phyloP scores from a whole-genome alignment of 495 filamentous ascomycete species.

The Aspergillus baeticus region DNA sequence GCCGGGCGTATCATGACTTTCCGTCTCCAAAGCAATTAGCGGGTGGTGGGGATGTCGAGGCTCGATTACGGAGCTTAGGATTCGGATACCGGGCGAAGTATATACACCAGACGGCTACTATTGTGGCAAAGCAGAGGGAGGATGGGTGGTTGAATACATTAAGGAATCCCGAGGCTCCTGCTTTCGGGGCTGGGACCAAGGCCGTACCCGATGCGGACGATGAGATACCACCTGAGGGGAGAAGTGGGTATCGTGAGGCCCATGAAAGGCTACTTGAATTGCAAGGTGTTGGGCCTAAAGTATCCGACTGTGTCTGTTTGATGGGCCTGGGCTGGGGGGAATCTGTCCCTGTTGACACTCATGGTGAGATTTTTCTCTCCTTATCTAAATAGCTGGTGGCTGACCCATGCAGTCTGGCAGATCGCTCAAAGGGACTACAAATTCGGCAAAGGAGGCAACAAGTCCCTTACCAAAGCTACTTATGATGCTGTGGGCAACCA shows the following conservation, averaged over 20 bases:
- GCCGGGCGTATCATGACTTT: slow-evolving; percentile 81
- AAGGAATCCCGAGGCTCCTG: slow-evolving; percentile 71
- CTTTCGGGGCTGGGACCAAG: slow-evolving; percentile 46
- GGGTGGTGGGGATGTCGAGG: slow-evolving; percentile 62
- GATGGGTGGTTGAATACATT: slow-evolving; percentile 74
- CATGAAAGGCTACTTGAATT: slow-evolving; percentile 77
- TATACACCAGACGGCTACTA: slow-evolving; percentile 77
- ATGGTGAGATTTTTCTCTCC: slow-evolving; percentile 54
- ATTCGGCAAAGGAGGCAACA: slow-evolving; percentile 81
- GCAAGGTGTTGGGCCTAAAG: slow-evolving; percentile 91
- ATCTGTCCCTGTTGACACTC: slow-evolving; percentile 92
- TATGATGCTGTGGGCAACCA: slow-evolving; percentile 89
- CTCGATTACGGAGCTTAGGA: slow-evolving; percentile 74
- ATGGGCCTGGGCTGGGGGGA: slow-evolving; percentile 99
- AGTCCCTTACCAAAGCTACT: slow-evolving; percentile 81
- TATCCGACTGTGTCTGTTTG: slow-evolving; percentile 92
- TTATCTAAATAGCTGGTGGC: background rate
- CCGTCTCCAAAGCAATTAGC: slow-evolving; percentile 71
- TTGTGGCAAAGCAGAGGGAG: slow-evolving; percentile 64
- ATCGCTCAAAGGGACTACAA: slow-evolving; percentile 95
- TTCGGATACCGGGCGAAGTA: slow-evolving; percentile 97
- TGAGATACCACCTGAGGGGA: slow-evolving; percentile 55
- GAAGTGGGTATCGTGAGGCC: slow-evolving; percentile 72
- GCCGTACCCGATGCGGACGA: slow-evolving; percentile 29
- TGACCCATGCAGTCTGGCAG: slow-evolving; percentile 71